phyloP scores from a whole-genome alignment of 2,329 filamentous ascomycete species.

The Exserohilum rostratum region DNA sequence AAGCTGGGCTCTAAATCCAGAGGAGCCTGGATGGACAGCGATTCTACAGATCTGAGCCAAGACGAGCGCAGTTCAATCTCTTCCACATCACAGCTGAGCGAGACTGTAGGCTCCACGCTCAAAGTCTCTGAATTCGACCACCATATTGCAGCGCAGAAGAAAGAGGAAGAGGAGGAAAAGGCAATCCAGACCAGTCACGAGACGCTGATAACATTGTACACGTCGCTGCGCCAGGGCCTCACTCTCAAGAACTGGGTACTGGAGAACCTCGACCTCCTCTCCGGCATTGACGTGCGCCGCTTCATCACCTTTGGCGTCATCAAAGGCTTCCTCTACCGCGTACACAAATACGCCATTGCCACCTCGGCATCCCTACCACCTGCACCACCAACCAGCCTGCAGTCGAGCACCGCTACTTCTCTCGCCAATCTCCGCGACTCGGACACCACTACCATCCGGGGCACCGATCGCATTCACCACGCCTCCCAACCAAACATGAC shows the following conservation, averaged over 20 bases:
- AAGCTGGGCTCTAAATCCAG: slow-evolving; percentile 23
- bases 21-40: slow-evolving; percentile 23
- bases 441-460: slow-evolving; percentile 26
- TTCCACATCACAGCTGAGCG: slow-evolving; percentile 26
- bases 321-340: slow-evolving; percentile 89
- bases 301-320: slow-evolving; percentile 96
- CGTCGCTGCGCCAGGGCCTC: slow-evolving; percentile 79
- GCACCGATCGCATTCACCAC: slow-evolving; percentile 15
- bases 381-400: slow-evolving; percentile 35
- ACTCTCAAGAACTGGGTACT: slow-evolving; percentile 88
- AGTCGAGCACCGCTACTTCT: slow-evolving; percentile 25
- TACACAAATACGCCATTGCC: slow-evolving; percentile 86
- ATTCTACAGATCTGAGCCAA: slow-evolving; percentile 23
- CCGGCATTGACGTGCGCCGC: slow-evolving; percentile 83
- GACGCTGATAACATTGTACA: slow-evolving; percentile 79
- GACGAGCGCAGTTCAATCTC: slow-evolving; percentile 32
- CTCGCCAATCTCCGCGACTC: slow-evolving; percentile 25
- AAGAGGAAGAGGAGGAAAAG: slow-evolving; percentile 18
- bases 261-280: slow-evolving; percentile 72
- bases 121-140: slow-evolving; percentile 19
- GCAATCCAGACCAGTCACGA: slow-evolving; percentile 34
- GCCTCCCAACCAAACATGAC: slow-evolving; percentile 2
- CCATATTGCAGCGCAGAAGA: slow-evolving; percentile 12
- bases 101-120: slow-evolving; percentile 20
- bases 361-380: slow-evolving; percentile 27